These are phyloP conservation scores for Graphilbum sp. DNA, from an alignment of 2,329 filamentous ascomycete genomes.

Conservation along the genomic window DNA sequence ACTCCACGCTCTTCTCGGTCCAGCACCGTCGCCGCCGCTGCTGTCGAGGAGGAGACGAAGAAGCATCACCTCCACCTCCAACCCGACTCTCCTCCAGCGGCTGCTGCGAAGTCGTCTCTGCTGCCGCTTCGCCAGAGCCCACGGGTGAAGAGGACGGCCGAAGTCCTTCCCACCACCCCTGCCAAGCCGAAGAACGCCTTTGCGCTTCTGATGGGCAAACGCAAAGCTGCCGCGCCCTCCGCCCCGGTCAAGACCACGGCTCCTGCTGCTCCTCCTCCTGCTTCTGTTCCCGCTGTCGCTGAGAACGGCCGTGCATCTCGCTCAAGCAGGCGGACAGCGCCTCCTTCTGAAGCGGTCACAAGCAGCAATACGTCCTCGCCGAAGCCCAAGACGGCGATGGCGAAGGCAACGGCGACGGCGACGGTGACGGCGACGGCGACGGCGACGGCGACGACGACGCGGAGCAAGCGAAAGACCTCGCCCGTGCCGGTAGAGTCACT, in stretches of 20 bases:
- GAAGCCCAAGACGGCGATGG: slow-evolving; percentile 10
- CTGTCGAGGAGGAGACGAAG: not conserved
- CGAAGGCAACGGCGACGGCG: too few relatives aligned
- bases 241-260: too few relatives aligned
- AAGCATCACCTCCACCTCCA: too few relatives aligned
- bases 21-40: slow-evolving; percentile 14
- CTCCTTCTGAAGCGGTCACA: not conserved
- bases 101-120: too few relatives aligned
- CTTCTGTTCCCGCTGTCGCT: not conserved
- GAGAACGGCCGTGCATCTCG: not conserved
- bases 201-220: slow-evolving; percentile 34
- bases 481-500: slow-evolving; percentile 17
- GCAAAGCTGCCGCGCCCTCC: too few relatives aligned
- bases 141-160: slow-evolving; percentile 13
- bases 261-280: not conserved
- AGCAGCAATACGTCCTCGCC: not conserved
- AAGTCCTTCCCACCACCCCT: slow-evolving; percentile 10
- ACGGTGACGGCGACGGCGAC: too few relatives aligned
- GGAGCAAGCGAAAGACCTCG: slow-evolving; percentile 20
- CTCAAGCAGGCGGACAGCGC: not conserved
- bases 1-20: slow-evolving; percentile 20
- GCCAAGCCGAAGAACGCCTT: slow-evolving; percentile 23
- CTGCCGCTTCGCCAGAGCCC: slow-evolving; percentile 21
- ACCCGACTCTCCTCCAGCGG: too few relatives aligned
- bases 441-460: too few relatives aligned